Conservation (phyloP, 1,139 yeast species). For the Pichia cactophila region DNA sequence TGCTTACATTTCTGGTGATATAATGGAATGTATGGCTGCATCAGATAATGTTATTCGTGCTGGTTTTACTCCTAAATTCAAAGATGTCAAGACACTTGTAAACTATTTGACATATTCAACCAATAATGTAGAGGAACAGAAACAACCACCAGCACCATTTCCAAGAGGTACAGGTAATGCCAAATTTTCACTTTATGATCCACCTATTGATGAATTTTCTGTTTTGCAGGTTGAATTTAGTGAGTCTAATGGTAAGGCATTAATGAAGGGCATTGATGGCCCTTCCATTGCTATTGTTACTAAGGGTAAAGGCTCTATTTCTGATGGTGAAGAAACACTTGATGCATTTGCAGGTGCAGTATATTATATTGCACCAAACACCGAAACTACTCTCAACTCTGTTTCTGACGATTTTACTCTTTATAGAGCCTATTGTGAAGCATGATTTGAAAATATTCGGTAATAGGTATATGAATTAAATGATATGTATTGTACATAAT, state of each 20-base stretch:
- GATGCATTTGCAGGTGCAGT: constrained; percentile 58
- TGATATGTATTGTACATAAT: neutral
- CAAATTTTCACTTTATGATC: constrained; percentile 66
- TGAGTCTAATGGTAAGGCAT: constrained; percentile 31
- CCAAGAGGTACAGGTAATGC: constrained; percentile 63
- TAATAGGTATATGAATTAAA: neutral
- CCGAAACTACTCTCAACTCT: constrained; percentile 53
- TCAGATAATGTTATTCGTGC: constrained; percentile 97
- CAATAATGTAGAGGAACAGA: constrained; percentile 87
- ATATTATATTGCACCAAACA: constrained; percentile 76
- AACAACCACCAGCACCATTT: constrained; percentile 65
- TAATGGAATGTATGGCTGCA: constrained; percentile 99
- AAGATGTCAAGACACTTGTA: constrained; percentile 85
- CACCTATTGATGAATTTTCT: constrained; percentile 94
- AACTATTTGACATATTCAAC: constrained; percentile 85
- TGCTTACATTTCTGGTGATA: constrained; percentile 94
- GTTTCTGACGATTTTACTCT: constrained; percentile 51
- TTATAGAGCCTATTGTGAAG: constrained; percentile 84
- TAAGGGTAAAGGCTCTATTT: constrained; percentile 61
- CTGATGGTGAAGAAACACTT: neutral
- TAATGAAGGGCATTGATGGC: constrained; percentile 60
- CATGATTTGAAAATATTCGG: constrained; percentile 23
- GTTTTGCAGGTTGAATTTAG: constrained; percentile 73
- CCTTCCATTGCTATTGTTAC: constrained; percentile 86
- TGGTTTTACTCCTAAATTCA: constrained; percentile 97